phyloP scores from a whole-genome alignment of 306 rosid genomes.

The Oemleria cerasiformis region DNA sequence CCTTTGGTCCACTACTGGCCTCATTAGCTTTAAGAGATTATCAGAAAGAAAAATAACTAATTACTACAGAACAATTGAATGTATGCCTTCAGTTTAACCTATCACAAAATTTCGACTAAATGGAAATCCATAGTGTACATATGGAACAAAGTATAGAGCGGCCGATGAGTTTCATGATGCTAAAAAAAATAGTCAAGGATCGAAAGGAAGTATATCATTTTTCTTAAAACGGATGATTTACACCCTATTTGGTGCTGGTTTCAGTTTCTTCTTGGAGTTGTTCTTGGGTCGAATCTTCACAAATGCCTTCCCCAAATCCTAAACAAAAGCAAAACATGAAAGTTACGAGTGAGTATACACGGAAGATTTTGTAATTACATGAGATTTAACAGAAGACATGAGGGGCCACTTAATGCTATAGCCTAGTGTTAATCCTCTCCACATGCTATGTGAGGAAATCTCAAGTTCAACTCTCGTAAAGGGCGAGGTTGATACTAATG shows the following conservation, averaged over 20 bases:
- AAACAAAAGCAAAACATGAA: constrained; percentile 19
- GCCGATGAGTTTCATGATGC: not conserved
- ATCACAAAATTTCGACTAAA: not conserved
- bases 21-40: too few relatives aligned
- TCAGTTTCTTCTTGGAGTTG: constrained; percentile 56
- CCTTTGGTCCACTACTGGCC: not conserved
- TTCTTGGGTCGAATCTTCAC: constrained; percentile 86
- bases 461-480: too few relatives aligned
- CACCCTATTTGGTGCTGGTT: constrained; percentile 44
- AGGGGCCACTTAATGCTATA: too few relatives aligned
- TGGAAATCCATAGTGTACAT: not conserved
- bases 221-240: constrained; percentile 18
- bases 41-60: too few relatives aligned
- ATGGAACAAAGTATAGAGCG: not conserved
- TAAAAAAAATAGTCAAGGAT: not conserved
- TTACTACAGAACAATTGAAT: too few relatives aligned
- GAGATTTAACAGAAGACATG: not conserved
- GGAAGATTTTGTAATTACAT: not conserved
- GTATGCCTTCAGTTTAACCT: too few relatives aligned
- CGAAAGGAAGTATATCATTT: not conserved
- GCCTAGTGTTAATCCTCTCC: too few relatives aligned
- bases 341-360: constrained; percentile 1
- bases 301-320: constrained; percentile 76
- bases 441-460: too few relatives aligned
- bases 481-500: too few relatives aligned